Evolutionary conservation across 352 stramenopile genomes (phyloP).

Genomic region (Pythium apleroticum): DNA sequence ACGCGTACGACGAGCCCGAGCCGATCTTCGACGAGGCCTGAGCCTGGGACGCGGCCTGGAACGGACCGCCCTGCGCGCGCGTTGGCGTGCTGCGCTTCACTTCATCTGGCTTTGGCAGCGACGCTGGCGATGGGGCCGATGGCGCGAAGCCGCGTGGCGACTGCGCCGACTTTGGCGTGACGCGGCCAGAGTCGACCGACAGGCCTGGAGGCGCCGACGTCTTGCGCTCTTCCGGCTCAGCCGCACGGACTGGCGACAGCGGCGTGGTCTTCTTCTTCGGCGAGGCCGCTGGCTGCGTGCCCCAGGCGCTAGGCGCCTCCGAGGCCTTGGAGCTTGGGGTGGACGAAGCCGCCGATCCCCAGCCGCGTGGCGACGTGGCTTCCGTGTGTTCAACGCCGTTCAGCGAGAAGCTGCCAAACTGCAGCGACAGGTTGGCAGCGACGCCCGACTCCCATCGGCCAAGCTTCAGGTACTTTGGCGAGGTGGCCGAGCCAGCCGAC

Average conservation of each 20-base stretch:
- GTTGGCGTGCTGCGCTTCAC: slow-evolving; percentile 77
- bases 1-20: slow-evolving; percentile 43
- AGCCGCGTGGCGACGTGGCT: slow-evolving; percentile 60
- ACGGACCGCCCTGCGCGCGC: slow-evolving; percentile 44
- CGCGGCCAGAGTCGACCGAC: slow-evolving; percentile 63
- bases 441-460: slow-evolving; percentile 78
- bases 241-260: slow-evolving; percentile 47
- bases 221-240: slow-evolving; percentile 40
- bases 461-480: slow-evolving; percentile 84
- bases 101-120: slow-evolving; percentile 83
- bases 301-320: slow-evolving; percentile 62
- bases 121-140: slow-evolving; percentile 80
- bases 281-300: slow-evolving; percentile 36
- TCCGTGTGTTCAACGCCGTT: slow-evolving; percentile 61
- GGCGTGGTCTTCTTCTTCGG: slow-evolving; percentile 65
- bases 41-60: slow-evolving; percentile 45
- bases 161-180: slow-evolving; percentile 64
- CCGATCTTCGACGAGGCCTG: slow-evolving; percentile 59
- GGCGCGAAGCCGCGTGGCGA: slow-evolving; percentile 64
- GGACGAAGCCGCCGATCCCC: slow-evolving; percentile 51
- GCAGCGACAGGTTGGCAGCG: slow-evolving; percentile 71
- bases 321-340: slow-evolving; percentile 32
- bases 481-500: slow-evolving; percentile 36
- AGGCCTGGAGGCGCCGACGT: slow-evolving; percentile 69
- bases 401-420: slow-evolving; percentile 88